Base-by-base conservation (phyloP, 2,329 filamentous ascomycete genomes). In the Alternaria gaisen region DNA sequence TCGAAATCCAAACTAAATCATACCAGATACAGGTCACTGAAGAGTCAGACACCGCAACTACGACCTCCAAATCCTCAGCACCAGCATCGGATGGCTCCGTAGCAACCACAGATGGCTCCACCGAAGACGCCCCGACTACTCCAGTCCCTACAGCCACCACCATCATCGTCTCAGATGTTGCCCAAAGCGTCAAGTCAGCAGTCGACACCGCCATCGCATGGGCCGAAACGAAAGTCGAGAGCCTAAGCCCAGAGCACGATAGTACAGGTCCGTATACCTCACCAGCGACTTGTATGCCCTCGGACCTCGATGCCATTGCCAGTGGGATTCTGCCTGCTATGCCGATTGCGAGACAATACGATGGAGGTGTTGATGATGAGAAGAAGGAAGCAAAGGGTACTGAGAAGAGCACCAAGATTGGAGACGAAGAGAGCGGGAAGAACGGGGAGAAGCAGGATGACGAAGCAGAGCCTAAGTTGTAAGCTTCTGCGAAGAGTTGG, bases 241-340 rank as follows among this genome's bases (percentile, higher is more conserved):
- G 66, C 12, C 47, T 78, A 42, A 59, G 64, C 28, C 56, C 41
- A 16, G 60, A 67, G 8, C 63, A 72, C 28, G 68, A 73, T 22
- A 65, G 60, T 24, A 62, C 68, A n/a, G 75, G 75, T 12, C 77
- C 75, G 3, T 79, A 78, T 30, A 54, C 67, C 5, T 75, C 70
- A 22, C 71, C 69, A 5, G 71, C 68, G 12, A 77, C 71, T 14
- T 77, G 76, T 56, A 67, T 67, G 14, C 70, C 71, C 16, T 75
- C 72, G 8, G 75, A 79, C 51, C 61, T 79, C 12, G 77, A 78
- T 64, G 62, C 63, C 0, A 76, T 79, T 46, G 74, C 71, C 1
- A 70, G 58, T 18, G 74, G 73, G 10, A 67, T 76, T 11, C 50
- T 76, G 20, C 68, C 74, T 26, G 68, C 69, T 4, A 57, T 72